Base-by-base conservation (phyloP, 441 rosid genomes). In the Dalechampia spathulata region DNA sequence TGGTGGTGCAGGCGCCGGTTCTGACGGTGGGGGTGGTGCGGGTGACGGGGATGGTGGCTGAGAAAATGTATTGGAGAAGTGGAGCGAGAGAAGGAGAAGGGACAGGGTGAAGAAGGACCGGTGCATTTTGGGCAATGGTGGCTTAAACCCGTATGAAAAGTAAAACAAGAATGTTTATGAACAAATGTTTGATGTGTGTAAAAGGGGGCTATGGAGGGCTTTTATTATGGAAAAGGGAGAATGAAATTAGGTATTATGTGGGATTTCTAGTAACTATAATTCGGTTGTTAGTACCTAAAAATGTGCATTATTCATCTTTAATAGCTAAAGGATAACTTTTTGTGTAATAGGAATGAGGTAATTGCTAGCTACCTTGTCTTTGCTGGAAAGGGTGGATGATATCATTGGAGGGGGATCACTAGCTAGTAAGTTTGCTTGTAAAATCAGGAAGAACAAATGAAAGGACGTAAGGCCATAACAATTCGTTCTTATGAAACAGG, bases 371-470 rank as follows among this genome's bases (percentile, higher is more conserved):
- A 41, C 5, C 23, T 45, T 40, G 37, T 56, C 45, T 19, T 55
- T n/a, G 56, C 70, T 30, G 23, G 48, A 53, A 66, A 63, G 61
- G 73, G 75, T 66, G 59, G 38, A 43, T 66, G 17, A 56, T 45
- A 28, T 56, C 5, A 28, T 19, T 30, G 30, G 60, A 20, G 8
- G 30, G 9, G 15, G 60, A 43, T 30, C 19, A 12, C 20, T 27
- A 6, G 12, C 12, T 20, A 34, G 25, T 27, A 28, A 67, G 75
- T 59, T 83, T 80, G 79, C 89, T 78, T 82, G 58, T 41, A 12
- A 72, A 68, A 65, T 45, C 72, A 74, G 89, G 55, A 67, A 76
- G 66, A 69, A 64, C 32, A 69, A 32, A 17, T 72, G n/a, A n/a
- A n/a, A n/a, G n/a, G n/a, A n/a, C n/a, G n/a, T n/a, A n/a, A n/a